phyloP scores from a whole-genome alignment of 371 early-diverging fungal species.

The Mortierella sp. region DNA sequence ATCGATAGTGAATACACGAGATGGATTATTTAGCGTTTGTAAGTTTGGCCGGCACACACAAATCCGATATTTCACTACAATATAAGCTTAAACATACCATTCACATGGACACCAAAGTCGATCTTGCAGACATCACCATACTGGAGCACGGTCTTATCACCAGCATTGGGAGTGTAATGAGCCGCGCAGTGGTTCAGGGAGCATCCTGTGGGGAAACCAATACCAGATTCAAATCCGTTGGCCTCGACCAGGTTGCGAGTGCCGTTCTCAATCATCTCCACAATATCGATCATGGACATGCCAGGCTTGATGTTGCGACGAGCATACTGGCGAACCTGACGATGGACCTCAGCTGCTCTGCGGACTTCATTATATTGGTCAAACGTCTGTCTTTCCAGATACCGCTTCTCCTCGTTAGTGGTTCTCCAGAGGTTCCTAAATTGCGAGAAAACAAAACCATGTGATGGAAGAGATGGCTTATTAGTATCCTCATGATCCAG shows the following conservation, averaged over 20 bases:
- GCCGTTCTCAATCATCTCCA: constrained; percentile 95
- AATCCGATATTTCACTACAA: too few relatives aligned
- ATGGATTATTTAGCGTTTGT: too few relatives aligned
- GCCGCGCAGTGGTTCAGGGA: constrained; percentile 99
- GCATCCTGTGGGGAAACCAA: constrained; percentile 99
- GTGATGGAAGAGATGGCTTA: too few relatives aligned
- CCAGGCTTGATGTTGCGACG: constrained; percentile 94
- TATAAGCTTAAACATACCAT: constrained; percentile 68
- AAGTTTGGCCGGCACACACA: too few relatives aligned
- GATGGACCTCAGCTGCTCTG: constrained; percentile 93
- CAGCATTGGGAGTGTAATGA: constrained; percentile 99
- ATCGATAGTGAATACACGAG: neutral
- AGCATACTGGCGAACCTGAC: constrained; percentile 89
- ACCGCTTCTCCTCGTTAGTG: constrained; percentile 85
- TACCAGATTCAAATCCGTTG: constrained; percentile 89
- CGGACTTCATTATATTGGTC: constrained; percentile 87
- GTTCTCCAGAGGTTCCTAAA: constrained; percentile 82
- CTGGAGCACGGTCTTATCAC: constrained; percentile 91
- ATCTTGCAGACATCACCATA: constrained; percentile 99
- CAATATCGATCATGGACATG: constrained; percentile 94
- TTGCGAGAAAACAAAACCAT: too few relatives aligned
- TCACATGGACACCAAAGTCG: constrained; percentile 99
- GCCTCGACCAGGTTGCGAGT: constrained; percentile 93
- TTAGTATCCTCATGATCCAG: too few relatives aligned
- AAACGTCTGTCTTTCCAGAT: constrained; percentile 69